Evolutionary conservation across 805 yeast species (phyloP), one percentile per base, ranked within the genome.

Genomic region (Lipomyces starkeyi): DNA sequence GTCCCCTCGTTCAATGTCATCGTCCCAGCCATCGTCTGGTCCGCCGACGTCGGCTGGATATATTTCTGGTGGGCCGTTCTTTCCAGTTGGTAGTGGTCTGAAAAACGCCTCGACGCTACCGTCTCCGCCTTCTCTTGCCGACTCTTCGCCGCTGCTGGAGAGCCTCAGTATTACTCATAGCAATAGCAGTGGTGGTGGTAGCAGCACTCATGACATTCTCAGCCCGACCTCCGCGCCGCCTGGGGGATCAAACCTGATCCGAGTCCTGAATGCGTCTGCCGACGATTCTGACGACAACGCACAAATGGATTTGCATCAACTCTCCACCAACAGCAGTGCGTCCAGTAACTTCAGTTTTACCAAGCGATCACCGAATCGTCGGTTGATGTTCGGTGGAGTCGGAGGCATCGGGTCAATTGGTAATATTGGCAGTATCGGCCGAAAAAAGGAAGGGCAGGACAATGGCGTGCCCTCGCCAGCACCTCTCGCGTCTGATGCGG

Each of bases 361-460:
- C 32, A 64, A 64, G 34, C 63, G 67, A 17, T 61, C 68, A 20
- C 71, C 68, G 8, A 59, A 58, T 29, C 58, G 64, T 6, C 54
- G 59, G 34, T 64, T 47, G 14, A 40, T 64, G 61, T 67, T 67
- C 43, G 64, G 71, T 11, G 64, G 68, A 22, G 62, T 67, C 27
- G 53, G 53, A 9, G 63, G 59, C 34, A 61, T 61, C 14, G 55
- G 66, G 20, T 64, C 67, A 55, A 58, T 65, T 2, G 68, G 68
- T 13, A 57, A 57, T 32, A 60, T 64, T 47, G 67, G 67, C 8
- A 58, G 35, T n/a, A 63, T 65, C 32, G 68, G 63, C 20, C 65
- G 71, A 25, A 67, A 67, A 35, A 67, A 67, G 59, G 71, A 67
- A 53, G 54, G 68, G 37, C 52, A 61, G 25, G 71, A 67, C 1